Percentiles rank a stretch among this genome's conserved stretches.
Conservation (phyloP, 495 filamentous ascomycete genomes). For the Aspergillus indologenus region DNA sequence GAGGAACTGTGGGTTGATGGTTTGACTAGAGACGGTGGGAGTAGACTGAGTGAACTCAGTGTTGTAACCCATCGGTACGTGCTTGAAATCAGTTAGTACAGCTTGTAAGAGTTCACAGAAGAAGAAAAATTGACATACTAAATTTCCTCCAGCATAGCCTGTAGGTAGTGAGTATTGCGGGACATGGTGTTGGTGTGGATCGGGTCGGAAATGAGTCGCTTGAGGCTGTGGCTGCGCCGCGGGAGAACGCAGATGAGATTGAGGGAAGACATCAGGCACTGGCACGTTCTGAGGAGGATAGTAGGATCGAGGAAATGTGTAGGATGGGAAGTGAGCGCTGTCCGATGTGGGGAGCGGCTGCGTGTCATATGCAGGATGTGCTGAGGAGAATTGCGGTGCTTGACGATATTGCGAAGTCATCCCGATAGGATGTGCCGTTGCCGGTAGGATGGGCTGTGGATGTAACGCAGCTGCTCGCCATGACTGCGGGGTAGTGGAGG, state of each 20-base stretch:
- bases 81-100: constrained; percentile 17
- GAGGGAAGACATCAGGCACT: constrained; percentile 29
- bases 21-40: constrained; percentile 26
- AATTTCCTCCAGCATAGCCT: constrained; percentile 24
- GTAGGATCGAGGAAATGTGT: constrained; percentile 31
- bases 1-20: constrained; percentile 44
- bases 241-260: constrained; percentile 19
- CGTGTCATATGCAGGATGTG: constrained; percentile 37
- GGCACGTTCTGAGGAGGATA: constrained; percentile 34
- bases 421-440: constrained; percentile 26
- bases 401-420: constrained; percentile 33
- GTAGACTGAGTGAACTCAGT: constrained; percentile 32
- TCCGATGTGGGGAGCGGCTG: constrained; percentile 29
- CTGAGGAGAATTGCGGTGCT: constrained; percentile 34
- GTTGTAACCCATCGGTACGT: constrained; percentile 32
- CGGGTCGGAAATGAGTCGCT: constrained; percentile 15
- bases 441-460: constrained; percentile 17
- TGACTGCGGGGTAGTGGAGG: constrained; percentile 30
- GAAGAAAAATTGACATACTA: constrained; percentile 18
- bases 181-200: constrained; percentile 21
- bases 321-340: constrained; percentile 33
- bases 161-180: constrained; percentile 28
- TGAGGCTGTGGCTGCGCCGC: constrained; percentile 27
- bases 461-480: constrained; percentile 40
- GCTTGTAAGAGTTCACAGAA: background rate